A percentile compares a stretch with the other conserved stretches of the same genome.
These are phyloP conservation scores for Anethum foeniculum DNA, from an alignment of 140 eudicot species.

Conservation along the genomic window DNA sequence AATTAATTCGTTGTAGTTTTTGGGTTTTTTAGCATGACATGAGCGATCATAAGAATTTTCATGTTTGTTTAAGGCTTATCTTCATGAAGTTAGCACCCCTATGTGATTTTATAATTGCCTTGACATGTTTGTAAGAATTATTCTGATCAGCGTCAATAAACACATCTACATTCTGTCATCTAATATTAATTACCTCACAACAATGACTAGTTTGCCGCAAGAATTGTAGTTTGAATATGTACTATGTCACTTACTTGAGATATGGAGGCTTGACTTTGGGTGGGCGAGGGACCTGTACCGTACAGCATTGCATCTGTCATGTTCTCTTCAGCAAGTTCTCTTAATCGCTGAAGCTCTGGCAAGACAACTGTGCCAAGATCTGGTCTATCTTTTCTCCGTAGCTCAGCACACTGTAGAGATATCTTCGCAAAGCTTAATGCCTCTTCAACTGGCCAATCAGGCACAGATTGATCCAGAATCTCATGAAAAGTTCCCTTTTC, in stretches of 20 bases:
- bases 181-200: neutral
- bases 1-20: too few species aligned
- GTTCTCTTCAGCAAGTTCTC: constrained; percentile 10
- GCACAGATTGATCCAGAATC: constrained; percentile 11
- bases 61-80: neutral
- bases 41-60: neutral
- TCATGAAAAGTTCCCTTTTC: constrained; percentile 10
- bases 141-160: neutral
- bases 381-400: constrained; percentile 14
- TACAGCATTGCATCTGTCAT: neutral
- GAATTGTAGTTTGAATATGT: neutral
- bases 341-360: constrained; percentile 8
- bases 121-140: neutral
- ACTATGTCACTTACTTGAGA: constrained; percentile 8
- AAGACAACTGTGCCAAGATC: constrained; percentile 11
- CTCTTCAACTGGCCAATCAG: constrained; percentile 11
- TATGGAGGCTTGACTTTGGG: constrained; percentile 6
- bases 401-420: constrained; percentile 11
- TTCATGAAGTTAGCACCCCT: neutral
- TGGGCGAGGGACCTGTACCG: neutral
- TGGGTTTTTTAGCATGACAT: neutral
- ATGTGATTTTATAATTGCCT: neutral
- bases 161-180: neutral
- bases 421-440: constrained; percentile 11
- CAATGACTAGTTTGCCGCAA: neutral